Percentiles rank a stretch among this genome's conserved stretches.
These are phyloP conservation scores for Drosera capensis DNA, from an alignment of 148 eudicot species.

Conservation along the genomic window DNA sequence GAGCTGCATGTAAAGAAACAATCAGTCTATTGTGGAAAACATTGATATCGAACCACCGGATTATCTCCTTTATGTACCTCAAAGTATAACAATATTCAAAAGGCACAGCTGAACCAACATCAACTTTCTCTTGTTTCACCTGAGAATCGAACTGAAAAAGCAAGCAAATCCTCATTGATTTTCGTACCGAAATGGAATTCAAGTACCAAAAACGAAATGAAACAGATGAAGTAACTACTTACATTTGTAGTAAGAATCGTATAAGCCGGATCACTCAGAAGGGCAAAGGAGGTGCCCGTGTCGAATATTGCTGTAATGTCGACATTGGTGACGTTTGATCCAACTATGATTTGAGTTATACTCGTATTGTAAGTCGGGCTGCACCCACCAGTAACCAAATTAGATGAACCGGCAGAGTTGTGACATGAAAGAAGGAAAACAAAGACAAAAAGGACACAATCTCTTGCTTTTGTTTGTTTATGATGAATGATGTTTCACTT, in stretches of 20 bases:
- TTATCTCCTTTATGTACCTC: too few relatives aligned
- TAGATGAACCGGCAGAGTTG: conserved; percentile 1
- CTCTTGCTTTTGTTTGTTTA: conserved; percentile 29
- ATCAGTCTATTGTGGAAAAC: not conserved
- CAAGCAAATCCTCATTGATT: conserved; percentile 1
- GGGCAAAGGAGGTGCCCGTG: conserved; percentile 82
- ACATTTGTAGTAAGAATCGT: conserved; percentile 37
- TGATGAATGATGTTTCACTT: conserved; percentile 51
- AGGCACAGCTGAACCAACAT: conserved; percentile 15
- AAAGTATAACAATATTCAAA: conserved; percentile 43
- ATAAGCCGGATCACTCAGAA: conserved; percentile 64
- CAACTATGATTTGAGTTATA: conserved; percentile 42
- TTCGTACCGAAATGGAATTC: not conserved
- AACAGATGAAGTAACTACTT: conserved; percentile 18
- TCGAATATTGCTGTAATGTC: conserved; percentile 47
- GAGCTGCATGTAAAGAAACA: conserved; percentile 22
- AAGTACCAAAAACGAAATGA: not conserved
- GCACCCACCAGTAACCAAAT: conserved; percentile 8
- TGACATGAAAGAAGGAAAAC: too few relatives aligned
- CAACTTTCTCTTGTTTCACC: conserved; percentile 21
- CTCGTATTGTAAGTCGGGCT: conserved; percentile 52
- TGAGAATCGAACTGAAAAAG: conserved; percentile 46
- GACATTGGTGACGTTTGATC: conserved; percentile 24
- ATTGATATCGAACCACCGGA: too few relatives aligned
- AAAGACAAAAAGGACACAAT: too few relatives aligned